Conservation (phyloP, 2,329 filamentous ascomycete species). For the Xylariaceae sp. region DNA sequence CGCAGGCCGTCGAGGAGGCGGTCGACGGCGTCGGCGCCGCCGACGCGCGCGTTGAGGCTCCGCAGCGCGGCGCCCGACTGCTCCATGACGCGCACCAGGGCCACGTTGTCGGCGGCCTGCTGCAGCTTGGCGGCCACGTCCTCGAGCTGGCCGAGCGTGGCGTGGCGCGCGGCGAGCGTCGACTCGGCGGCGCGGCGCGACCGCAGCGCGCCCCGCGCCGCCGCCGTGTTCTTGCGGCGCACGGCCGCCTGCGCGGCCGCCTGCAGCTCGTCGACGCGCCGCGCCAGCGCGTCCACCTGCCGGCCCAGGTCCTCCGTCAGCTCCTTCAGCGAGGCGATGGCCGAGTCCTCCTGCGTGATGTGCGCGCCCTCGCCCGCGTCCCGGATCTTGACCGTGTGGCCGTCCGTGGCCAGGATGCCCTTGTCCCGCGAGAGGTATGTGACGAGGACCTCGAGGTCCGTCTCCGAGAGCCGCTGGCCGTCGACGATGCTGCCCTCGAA, state of each 20-base stretch:
- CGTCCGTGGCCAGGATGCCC: constrained; percentile 50
- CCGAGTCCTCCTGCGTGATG: constrained; percentile 71
- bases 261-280: constrained; percentile 59
- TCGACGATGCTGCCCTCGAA: constrained; percentile 47
- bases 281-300: constrained; percentile 60
- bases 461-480: constrained; percentile 44
- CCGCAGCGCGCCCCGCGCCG: constrained; percentile 70
- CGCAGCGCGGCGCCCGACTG: constrained; percentile 65
- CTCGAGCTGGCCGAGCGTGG: constrained; percentile 73
- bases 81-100: constrained; percentile 77
- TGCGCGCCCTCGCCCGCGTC: constrained; percentile 29
- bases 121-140: constrained; percentile 76
- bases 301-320: constrained; percentile 67
- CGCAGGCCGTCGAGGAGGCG: constrained; percentile 66
- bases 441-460: constrained; percentile 63
- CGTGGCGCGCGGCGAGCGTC: constrained; percentile 62
- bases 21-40: constrained; percentile 68
- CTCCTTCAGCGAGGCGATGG: constrained; percentile 76
- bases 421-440: constrained; percentile 63
- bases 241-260: constrained; percentile 63
- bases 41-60: constrained; percentile 67
- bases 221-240: constrained; percentile 60
- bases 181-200: constrained; percentile 76
- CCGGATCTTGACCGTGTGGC: constrained; percentile 68
- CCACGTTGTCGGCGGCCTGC: constrained; percentile 76